phyloP scores from a whole-genome alignment of 2,329 filamentous ascomycete genomes.

The Verticillium nubilum region DNA sequence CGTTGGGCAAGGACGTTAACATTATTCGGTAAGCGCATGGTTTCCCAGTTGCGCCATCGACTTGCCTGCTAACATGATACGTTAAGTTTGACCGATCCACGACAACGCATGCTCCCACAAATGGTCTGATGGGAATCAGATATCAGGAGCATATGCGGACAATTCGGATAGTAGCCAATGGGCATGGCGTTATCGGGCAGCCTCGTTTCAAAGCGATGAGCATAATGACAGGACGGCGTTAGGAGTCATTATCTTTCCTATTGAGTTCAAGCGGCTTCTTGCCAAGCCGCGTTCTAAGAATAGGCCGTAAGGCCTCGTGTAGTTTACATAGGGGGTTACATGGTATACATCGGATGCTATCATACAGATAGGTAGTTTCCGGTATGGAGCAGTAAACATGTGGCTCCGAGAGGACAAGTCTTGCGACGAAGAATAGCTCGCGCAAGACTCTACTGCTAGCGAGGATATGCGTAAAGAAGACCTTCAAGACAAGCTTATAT shows the following conservation, averaged over 20 bases:
- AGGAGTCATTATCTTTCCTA: not conserved
- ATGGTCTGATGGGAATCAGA: not conserved
- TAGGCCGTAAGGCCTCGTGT: not conserved
- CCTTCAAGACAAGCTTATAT: constrained; percentile 43
- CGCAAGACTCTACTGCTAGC: not conserved
- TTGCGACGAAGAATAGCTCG: not conserved
- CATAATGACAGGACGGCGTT: not conserved
- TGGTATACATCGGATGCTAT: not conserved
- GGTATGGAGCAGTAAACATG: too few species aligned
- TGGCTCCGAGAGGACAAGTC: too few species aligned
- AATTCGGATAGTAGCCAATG: not conserved
- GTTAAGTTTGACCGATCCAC: constrained; percentile 51
- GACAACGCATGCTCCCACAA: constrained; percentile 42
- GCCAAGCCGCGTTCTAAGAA: not conserved
- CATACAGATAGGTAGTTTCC: constrained; percentile 3
- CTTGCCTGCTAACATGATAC: constrained; percentile 16
- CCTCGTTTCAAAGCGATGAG: not conserved
- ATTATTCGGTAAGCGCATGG: constrained; percentile 58
- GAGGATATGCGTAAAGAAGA: not conserved
- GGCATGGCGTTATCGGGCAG: not conserved
- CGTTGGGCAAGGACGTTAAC: constrained; percentile 64
- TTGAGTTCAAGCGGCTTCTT: not conserved
- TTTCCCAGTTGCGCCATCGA: not conserved
- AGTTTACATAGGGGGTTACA: not conserved
- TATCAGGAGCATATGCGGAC: not conserved